Base-by-base conservation (phyloP, 108 stramenopile genomes). In the Skeletonema grethae region DNA sequence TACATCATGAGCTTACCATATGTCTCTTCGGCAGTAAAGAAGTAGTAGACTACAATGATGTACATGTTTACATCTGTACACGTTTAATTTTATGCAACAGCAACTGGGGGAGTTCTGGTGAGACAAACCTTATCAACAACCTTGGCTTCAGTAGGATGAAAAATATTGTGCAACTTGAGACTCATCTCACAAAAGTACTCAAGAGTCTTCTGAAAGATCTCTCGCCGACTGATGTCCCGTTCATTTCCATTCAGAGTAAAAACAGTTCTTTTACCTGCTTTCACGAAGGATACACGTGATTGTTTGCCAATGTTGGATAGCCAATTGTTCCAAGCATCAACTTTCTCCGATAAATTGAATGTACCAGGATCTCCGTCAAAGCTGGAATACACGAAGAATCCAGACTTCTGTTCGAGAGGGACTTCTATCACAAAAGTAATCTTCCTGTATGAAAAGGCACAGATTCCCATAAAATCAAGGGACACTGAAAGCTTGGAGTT, bases 381-480 rank as follows among this genome's bases (percentile, higher is more conserved):
- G 53, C 64, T 66, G 43, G 62, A 64, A 56, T 77, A 77, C 12
- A 77, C 77, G 48, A 71, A 70, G 59, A 77, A 77, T 11, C 77
- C 77, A 7, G 65, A 69, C 13, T 64, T 43, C 53, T 65, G 65
- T 5, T 50, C 57, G 38, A 70, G 65, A 69, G 77, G 77, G 28
- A 77, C 77, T 36, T 77, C 77, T 13, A 77, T 77, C 22, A 77
- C 77, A 31, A 77, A 77, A 46, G 69, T 77, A 18, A 65, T 70
- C 12, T 64, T 63, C 2, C 77, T 58, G 36, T 77, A 77, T 13
- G 69, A 71, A 64, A 77, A 77, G 59, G 77, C 77, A 28, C 77
- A 77, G 43, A 77, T 70, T 9, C 77, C 77, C 70, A 70, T 70
- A 12, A 69, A 69, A 45, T 77, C 77, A 8, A 77, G 60, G 35